These are phyloP conservation scores for Chytriomyces confervae DNA, from an alignment of 192 early-diverging fungal genomes.

Conservation along the genomic window DNA sequence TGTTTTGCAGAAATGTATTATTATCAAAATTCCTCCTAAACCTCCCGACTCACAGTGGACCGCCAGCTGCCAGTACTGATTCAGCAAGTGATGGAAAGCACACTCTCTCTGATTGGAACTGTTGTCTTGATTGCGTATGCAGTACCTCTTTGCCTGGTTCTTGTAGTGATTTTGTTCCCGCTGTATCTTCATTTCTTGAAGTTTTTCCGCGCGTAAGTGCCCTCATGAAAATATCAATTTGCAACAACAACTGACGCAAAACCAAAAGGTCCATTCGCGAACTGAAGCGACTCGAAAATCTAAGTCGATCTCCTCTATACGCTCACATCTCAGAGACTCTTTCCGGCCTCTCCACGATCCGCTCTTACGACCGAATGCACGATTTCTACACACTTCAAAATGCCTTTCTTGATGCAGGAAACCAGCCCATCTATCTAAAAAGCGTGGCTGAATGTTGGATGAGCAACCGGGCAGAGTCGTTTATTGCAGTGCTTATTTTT, in stretches of 20 bases:
- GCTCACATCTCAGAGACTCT: conserved; percentile 67
- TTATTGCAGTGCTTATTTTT: too few relatives aligned
- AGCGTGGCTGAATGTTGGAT: too few relatives aligned
- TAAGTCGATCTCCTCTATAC: conserved; percentile 75
- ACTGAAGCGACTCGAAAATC: conserved; percentile 84
- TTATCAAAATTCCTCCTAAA: conserved; percentile 7
- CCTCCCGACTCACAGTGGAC: background rate
- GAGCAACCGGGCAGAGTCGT: too few relatives aligned
- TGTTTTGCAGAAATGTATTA: conserved; percentile 50
- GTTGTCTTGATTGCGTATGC: conserved; percentile 68
- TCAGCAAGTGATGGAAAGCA: background rate
- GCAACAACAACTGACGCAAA: too few relatives aligned
- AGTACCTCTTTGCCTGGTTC: conserved; percentile 70
- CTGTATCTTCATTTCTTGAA: background rate
- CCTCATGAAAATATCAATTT: too few relatives aligned
- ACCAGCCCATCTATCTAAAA: too few relatives aligned
- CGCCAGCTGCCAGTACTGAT: background rate
- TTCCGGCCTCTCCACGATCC: conserved; percentile 37
- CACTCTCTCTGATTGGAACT: conserved; percentile 36
- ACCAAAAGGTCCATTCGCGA: conserved; percentile 63
- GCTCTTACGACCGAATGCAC: background rate
- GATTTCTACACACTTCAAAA: background rate
- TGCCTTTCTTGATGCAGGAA: too few relatives aligned
- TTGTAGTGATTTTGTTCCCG: conserved; percentile 20
- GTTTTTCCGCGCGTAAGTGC: background rate